phyloP scores from a whole-genome alignment of 306 rosid species.

The Casuarina cunninghamiana region DNA sequence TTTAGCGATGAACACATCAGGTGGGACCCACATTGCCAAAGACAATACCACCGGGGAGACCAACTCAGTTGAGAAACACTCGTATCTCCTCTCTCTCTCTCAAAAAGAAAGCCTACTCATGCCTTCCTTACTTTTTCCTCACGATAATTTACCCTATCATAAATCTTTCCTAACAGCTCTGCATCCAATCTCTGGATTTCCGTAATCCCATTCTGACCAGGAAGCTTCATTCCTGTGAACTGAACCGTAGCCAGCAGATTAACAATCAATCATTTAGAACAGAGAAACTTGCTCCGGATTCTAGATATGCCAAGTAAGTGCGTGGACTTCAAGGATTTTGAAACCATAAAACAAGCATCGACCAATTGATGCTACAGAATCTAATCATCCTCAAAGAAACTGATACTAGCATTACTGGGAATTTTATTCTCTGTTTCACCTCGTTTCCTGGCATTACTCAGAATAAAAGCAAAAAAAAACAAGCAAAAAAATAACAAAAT shows the following conservation, averaged over 20 bases:
- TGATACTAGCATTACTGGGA: background rate
- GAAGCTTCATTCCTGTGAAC: background rate
- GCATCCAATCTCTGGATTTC: background rate
- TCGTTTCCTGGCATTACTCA: background rate
- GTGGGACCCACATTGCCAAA: background rate
- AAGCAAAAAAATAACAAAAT: background rate
- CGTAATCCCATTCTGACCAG: background rate
- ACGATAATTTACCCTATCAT: background rate
- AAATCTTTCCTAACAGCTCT: background rate
- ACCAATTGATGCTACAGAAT: background rate
- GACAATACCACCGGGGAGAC: background rate
- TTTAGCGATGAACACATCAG: background rate
- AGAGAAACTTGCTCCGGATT: background rate
- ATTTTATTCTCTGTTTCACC: background rate
- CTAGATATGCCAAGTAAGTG: background rate
- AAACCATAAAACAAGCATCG: background rate
- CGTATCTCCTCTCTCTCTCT: no score
- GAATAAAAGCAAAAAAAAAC: background rate
- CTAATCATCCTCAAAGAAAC: background rate
- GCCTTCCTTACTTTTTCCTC: background rate
- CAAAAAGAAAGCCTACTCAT: background rate
- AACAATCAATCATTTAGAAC: background rate
- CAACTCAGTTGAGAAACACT: background rate
- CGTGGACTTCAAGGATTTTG: background rate
- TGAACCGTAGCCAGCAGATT: background rate